Base-by-base conservation (phyloP, 78 protist species). In the Mantamonas sphyraenae region DNA sequence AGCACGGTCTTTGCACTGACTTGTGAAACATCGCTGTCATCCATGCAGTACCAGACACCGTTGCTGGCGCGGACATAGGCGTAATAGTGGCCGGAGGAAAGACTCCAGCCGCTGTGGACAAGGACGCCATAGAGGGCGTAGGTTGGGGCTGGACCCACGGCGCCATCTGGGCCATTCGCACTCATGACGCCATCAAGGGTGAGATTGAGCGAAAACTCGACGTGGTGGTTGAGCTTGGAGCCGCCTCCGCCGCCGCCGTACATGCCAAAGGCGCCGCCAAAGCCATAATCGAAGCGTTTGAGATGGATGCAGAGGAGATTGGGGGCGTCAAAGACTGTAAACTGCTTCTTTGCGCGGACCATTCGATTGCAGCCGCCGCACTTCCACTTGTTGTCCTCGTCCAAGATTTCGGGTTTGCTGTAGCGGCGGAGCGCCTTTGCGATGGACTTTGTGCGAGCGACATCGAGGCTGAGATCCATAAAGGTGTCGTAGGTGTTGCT, bases 401-500 rank as follows among this genome's bases (percentile, higher is more conserved):
- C 86, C 19, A 93, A 80, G 16, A 38, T 1, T 37, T 91, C 96
- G 10, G 82, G 26, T 35, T 55, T 42, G 2, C 81, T 76, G 73
- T 84, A 93, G 19, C 71, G 26, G 40, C 35, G 33, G 19, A 92
- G 31, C n/a, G 88, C 89, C 10, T 68, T 31, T 0, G 28, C 57
- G 14, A 92, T 35, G 35, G 38, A 57, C 51, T 0, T 0, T 3
- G 65, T 71, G 17, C 68, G 51, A n/a, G 30, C 33, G 37, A 94
- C 30, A 26, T 80, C 83, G n/a, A 87, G 63, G 40, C 76, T 24
- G 31, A 92, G 71, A 24, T 82, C 93, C 61, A 90, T 72, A 42
- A 89, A 84, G n/a, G 89, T 84, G 31, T 94, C 98, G 71, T 51
- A 91, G 7, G 93, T 90, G 62, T 88, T 71, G 37, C 94, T 88